phyloP scores from a whole-genome alignment of 2,329 filamentous ascomycete genomes.

The Neophaeococcomyces mojaviensis region DNA sequence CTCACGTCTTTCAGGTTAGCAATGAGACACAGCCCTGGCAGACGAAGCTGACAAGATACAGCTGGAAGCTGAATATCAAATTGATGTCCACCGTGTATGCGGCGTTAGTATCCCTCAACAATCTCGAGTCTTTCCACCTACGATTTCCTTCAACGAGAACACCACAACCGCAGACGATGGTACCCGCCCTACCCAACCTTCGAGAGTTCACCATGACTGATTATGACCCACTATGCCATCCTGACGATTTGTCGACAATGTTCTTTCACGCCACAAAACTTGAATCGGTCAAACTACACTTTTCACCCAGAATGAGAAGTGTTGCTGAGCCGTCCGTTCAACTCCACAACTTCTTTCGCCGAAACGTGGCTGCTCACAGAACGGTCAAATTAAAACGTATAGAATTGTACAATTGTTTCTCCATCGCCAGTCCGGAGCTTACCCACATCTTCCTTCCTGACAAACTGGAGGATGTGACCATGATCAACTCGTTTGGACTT shows the following conservation, averaged over 20 bases:
- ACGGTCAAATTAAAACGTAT: slow-evolving; percentile 43
- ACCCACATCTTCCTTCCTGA: slow-evolving; percentile 36
- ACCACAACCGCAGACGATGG: slow-evolving; percentile 49
- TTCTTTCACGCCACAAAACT: slow-evolving; percentile 48
- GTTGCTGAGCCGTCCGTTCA: slow-evolving; percentile 51
- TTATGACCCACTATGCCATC: slow-evolving; percentile 58
- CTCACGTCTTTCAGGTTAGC: slow-evolving; percentile 46
- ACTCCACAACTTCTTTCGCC: slow-evolving; percentile 50
- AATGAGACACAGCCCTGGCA: not conserved
- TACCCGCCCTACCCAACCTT: slow-evolving; percentile 52
- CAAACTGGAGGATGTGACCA: slow-evolving; percentile 42
- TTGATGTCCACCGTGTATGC: slow-evolving; percentile 52
- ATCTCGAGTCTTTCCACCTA: slow-evolving; percentile 47
- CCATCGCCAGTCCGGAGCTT: slow-evolving; percentile 42
- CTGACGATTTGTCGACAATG: slow-evolving; percentile 54
- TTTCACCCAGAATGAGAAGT: slow-evolving; percentile 55
- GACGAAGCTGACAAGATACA: slow-evolving; percentile 20
- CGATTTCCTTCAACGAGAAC: slow-evolving; percentile 49
- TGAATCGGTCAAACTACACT: slow-evolving; percentile 50
- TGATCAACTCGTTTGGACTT: slow-evolving; percentile 46
- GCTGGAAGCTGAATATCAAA: slow-evolving; percentile 56
- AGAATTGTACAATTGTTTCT: slow-evolving; percentile 52
- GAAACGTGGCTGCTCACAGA: slow-evolving; percentile 42
- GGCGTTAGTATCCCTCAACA: slow-evolving; percentile 44
- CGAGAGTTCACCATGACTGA: slow-evolving; percentile 48